Base-by-base conservation (phyloP, 495 filamentous ascomycete genomes). In the Penicillium fimorum region DNA sequence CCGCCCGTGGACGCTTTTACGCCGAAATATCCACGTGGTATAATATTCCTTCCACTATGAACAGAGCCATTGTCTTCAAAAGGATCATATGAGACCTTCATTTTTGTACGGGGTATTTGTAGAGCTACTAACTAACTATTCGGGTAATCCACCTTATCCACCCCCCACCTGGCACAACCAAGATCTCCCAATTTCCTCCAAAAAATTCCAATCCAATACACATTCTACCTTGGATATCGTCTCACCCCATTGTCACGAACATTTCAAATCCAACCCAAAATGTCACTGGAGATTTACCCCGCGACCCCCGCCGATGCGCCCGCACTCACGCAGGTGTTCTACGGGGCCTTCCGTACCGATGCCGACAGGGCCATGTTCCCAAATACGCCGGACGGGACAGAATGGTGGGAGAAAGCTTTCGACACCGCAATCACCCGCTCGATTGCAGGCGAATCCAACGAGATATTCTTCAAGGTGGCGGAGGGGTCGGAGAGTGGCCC, bases 331-430 rank as follows among this genome's bases (percentile, higher is more conserved):
- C 50, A 56, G 32, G 32, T 65, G 11, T 70, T 70, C 62, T 46
- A 57, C 11, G 54, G 51, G 45, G 51, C 58, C 40, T 72, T 70
- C 65, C 57, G 43, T 12, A 55, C 60, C 32, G 20, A 45, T 22
- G 55, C 64, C 55, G 60, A 65, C 52, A 45, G 32, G 18, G 56
- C 46, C 12, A 59, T 73, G 56, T 71, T 70, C 49, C 70, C 70
- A 0, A 50, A 33, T 13, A 63, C 56, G 2, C 60, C 64, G n/a
- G 66, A 64, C 3, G 63, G 68, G 5, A 55, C 59, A 25, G 46
- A 25, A 1, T 73, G 66, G 64, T 56, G 60, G 32, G 53, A 53
- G 5, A 20, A 50, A 4, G 40, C 29, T 15, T 38, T 67, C 11
- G 15, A 43, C 29, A 38, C 42, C 7, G 35, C 48, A 17, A 47